Base-by-base conservation (phyloP, 305 asterid genomes). In the Fraxinus sp. region DNA sequence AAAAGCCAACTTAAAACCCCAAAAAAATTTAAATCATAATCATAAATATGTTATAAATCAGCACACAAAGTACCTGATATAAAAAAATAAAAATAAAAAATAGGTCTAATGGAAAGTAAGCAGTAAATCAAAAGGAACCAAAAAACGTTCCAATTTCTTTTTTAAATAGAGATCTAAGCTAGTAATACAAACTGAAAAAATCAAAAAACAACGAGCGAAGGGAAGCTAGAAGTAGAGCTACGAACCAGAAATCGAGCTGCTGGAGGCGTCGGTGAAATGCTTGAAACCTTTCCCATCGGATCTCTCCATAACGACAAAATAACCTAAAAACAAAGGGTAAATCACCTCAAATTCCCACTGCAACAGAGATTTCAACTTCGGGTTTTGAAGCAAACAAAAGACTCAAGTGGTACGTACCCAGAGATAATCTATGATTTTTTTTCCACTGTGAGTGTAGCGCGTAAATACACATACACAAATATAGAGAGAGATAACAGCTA, bases 171-270 rank as follows among this genome's bases (percentile, higher is more conserved):
- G 84, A 78, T 76, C 81, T 49, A 78, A 79, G 77, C 80, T 46
- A 55, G 28, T 9, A 76, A 37, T 13, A 75, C 11, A 71, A 80
- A 52, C 22, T 46, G 22, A 79, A 81, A 39, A 52, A 66, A 37
- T 7, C 11, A 9, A 78, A 6, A 70, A 66, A 41, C 24, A 13
- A 76, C 64, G 46, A 78, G 66, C 41, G 2, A 81, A 36, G 62
- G 22, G 32, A 78, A 62, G 86, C 30, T 62, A 41, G 76, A 68
- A 81, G 76, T 16, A 80, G 74, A 79, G 88, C 14, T 41, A 8
- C 90, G 86, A 57, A 94, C 98, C 97, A 81, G 96, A 91, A 84
- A 85, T 39, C 57, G 95, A 90, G 88, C 91, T 88, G 87, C 85
- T 59, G 62, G 92, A 82, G 30, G 87, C 77, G 89, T 85, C 86